Conservation (phyloP, 192 early-diverging fungal species). For the Powellomyces hirtus region DNA sequence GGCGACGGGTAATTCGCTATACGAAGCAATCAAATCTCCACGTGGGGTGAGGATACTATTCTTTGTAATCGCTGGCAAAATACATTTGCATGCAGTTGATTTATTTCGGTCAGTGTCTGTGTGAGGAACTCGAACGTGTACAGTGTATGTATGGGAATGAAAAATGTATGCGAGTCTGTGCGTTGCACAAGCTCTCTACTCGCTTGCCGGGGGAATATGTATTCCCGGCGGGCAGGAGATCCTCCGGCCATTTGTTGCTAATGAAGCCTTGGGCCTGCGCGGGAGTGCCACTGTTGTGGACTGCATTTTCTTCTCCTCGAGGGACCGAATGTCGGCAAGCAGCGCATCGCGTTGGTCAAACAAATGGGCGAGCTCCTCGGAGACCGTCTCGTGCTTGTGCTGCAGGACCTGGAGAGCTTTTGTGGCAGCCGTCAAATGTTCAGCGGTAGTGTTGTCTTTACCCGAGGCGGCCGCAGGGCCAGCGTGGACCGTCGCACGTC, state of each 20-base stretch:
- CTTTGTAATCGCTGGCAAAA: no score
- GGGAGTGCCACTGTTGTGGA: neutral
- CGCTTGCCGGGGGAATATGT: neutral
- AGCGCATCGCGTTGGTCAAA: neutral
- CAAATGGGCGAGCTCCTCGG: neutral
- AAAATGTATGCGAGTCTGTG: no score
- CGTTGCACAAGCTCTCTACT: no score
- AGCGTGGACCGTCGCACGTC: neutral
- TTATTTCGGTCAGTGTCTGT: no score
- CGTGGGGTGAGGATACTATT: no score
- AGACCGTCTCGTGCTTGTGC: neutral
- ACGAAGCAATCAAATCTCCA: no score
- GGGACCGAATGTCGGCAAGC: neutral
- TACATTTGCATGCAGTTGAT: no score
- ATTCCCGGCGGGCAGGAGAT: conserved; percentile 11
- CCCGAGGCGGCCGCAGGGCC: neutral
- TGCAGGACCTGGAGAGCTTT: neutral
- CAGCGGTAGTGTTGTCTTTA: neutral
- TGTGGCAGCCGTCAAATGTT: neutral
- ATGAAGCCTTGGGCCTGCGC: neutral
- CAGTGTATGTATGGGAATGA: no score
- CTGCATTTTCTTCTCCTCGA: neutral
- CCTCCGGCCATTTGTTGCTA: neutral
- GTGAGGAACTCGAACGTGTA: no score
- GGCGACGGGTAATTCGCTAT: no score